Evolutionary conservation across 805 yeast species (phyloP).

Genomic region (Sugiyamaella smithiae): DNA sequence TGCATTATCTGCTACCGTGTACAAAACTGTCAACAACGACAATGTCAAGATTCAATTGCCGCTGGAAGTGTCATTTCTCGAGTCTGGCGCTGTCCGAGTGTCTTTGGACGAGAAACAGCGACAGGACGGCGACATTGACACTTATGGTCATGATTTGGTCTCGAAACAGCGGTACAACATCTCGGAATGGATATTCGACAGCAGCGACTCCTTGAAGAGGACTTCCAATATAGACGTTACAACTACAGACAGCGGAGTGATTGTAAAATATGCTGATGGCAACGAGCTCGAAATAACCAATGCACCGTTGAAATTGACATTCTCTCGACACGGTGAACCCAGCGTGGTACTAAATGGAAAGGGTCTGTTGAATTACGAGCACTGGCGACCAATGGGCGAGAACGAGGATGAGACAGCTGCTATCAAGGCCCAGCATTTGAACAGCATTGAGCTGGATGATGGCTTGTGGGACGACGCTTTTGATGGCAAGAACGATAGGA

Average conservation of each 20-base stretch:
- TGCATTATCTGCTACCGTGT: constrained; percentile 34
- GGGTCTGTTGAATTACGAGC: constrained; percentile 77
- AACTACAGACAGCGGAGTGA: constrained; percentile 1
- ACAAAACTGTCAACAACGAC: constrained; percentile 22
- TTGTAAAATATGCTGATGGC: constrained; percentile 35
- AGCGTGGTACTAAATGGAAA: constrained; percentile 66
- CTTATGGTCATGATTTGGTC: constrained; percentile 32
- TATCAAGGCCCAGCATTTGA: constrained; percentile 10
- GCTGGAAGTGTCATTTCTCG: constrained; percentile 53
- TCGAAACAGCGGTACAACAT: constrained; percentile 57
- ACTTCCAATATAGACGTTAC: constrained; percentile 20
- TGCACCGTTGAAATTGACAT: constrained; percentile 49
- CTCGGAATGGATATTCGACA: constrained; percentile 58
- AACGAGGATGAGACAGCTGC: constrained; percentile 42
- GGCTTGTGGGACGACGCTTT: constrained; percentile 72
- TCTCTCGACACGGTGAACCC: constrained; percentile 44
- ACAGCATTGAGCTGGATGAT: constrained; percentile 50
- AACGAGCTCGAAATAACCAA: constrained; percentile 45
- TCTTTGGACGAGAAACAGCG: constrained; percentile 64
- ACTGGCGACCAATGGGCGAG: constrained; percentile 55
- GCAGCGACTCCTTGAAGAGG: constrained; percentile 39
- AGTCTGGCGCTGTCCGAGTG: constrained; percentile 57
- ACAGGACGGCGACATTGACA: constrained; percentile 25
- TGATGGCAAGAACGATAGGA: constrained; percentile 60
- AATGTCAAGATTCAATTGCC: constrained; percentile 44